phyloP scores from a whole-genome alignment of 2,329 filamentous ascomycete species.

The Myriosclerotinia scirpicola region DNA sequence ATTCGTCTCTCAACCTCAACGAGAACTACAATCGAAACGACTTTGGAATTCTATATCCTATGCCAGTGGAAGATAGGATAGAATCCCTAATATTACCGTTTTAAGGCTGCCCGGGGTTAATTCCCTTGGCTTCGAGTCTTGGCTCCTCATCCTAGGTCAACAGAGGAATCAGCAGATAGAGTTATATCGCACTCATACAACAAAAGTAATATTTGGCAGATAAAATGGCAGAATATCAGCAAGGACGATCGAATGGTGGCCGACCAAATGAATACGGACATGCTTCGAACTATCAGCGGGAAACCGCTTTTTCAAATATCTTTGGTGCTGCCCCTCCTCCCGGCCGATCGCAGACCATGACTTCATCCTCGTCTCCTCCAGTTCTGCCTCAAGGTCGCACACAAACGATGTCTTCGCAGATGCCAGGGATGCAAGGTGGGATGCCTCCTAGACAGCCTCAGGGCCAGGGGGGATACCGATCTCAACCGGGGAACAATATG shows the following conservation, averaged over 20 bases:
- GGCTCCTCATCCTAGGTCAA: slow-evolving; percentile 24
- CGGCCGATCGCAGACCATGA: slow-evolving; percentile 95
- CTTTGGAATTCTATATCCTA: background rate
- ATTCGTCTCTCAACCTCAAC: slow-evolving; percentile 16
- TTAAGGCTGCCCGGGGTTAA: slow-evolving; percentile 33
- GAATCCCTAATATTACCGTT: background rate
- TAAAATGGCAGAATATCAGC: slow-evolving; percentile 59
- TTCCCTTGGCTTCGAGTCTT: slow-evolving; percentile 34
- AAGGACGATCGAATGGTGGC: slow-evolving; percentile 58
- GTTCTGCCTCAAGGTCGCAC: slow-evolving; percentile 66
- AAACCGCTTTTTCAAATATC: slow-evolving; percentile 94
- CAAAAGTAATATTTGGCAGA: slow-evolving; percentile 23
- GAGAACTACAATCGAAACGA: slow-evolving; percentile 10
- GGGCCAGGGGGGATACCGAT: slow-evolving; percentile 43
- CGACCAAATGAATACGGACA: slow-evolving; percentile 44
- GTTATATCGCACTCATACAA: slow-evolving; percentile 17
- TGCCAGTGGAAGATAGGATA: slow-evolving; percentile 2
- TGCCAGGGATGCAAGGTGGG: slow-evolving; percentile 45
- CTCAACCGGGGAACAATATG: slow-evolving; percentile 24
- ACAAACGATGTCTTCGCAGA: slow-evolving; percentile 64
- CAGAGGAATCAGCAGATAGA: slow-evolving; percentile 12
- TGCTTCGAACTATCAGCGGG: slow-evolving; percentile 68
- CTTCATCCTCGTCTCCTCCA: slow-evolving; percentile 65
- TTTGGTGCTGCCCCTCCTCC: slow-evolving; percentile 85
- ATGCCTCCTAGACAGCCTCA: slow-evolving; percentile 50